These are phyloP conservation scores for Kalmusia sp. DNA, from an alignment of 2,329 filamentous ascomycete species.

Conservation along the genomic window DNA sequence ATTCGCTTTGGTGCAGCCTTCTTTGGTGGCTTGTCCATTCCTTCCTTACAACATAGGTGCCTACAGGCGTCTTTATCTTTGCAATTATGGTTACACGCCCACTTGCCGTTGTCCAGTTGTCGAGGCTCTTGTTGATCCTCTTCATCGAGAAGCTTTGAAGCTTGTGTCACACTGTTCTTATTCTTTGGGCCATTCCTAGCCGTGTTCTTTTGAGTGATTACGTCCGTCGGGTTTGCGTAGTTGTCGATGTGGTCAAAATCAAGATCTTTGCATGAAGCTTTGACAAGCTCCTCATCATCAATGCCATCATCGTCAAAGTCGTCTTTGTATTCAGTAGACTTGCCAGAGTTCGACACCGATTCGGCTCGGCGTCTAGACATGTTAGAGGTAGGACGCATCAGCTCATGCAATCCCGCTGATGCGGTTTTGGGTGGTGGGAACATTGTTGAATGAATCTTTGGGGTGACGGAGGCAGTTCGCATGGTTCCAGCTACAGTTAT, in stretches of 20 bases:
- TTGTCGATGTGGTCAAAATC: conserved; percentile 63
- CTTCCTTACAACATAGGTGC: conserved; percentile 76
- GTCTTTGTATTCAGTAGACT: conserved; percentile 44
- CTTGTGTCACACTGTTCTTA: conserved; percentile 7
- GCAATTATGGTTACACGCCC: conserved; percentile 76
- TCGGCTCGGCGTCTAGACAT: conserved; percentile 40
- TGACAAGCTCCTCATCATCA: conserved; percentile 61
- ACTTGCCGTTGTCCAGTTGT: conserved; percentile 72
- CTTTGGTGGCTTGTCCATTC: conserved; percentile 69
- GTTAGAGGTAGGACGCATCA: conserved; percentile 29
- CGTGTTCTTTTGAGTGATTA: conserved; percentile 27
- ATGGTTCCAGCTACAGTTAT: conserved; percentile 60
- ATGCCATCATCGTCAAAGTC: conserved; percentile 62
- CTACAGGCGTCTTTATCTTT: conserved; percentile 69
- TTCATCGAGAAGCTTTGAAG: conserved; percentile 13
- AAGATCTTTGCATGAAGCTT: conserved; percentile 46
- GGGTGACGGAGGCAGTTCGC: conserved; percentile 60
- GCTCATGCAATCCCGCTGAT: conserved; percentile 20
- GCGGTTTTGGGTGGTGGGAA: conserved; percentile 48
- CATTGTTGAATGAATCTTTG: conserved; percentile 54
- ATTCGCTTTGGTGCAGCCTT: conserved; percentile 38
- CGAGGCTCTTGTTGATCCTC: conserved; percentile 50
- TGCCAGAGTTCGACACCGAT: conserved; percentile 12
- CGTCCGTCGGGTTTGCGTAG: conserved; percentile 42
- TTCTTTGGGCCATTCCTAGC: conserved; percentile 22